Base-by-base conservation (phyloP, 2,329 filamentous ascomycete species). In the Alternaria infectoria region DNA sequence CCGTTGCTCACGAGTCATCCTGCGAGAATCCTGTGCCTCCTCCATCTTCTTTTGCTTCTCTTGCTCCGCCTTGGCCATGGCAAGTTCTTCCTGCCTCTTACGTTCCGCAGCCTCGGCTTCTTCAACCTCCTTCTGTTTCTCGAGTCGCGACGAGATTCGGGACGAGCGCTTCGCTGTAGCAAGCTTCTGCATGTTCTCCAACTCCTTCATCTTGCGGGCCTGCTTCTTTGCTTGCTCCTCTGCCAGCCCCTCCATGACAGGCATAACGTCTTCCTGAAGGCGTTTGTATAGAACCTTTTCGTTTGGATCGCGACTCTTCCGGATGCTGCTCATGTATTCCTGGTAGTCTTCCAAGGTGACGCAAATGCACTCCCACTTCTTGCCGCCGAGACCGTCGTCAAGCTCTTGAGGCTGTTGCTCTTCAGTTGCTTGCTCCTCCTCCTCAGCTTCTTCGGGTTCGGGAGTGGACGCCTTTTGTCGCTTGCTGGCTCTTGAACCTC, bases 111-210 rank as follows among this genome's bases (percentile, higher is more conserved):
- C 91, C 10, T 86, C 88, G 17, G 85, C 86, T 69, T 91, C 87
- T 63, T 93, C 89, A 50, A 95, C 89, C 64, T 91, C 85, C 70
- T 88, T 90, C 74, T 93, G 91, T 67, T 89, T 90, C 76, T 97
- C 93, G 32, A 89, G 83, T 76, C 93, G 96, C 68, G 87, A 87
- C 17, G 95, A 94, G 69, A 99, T 88, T 66, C 96, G 89, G 73
- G 93, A 97, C 1, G 96, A 99, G 66, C 96, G 86, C 82, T 99
- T 99, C 5, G 96, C 95, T 60, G 91, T 92, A n/a, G 93, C 93
- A 81, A 98, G 87, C 77, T 96, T 95, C 71, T 95, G 90, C 68
- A 97, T 80, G 69, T 89, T 93, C 56, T 93, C 84, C 21, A 97
- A 81, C 73, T 98, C 95, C 66, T 90, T 92, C 76, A 96, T 88